Evolutionary conservation across 345 rosid genomes (phyloP).

Genomic region (Stellera chamaejasme): DNA sequence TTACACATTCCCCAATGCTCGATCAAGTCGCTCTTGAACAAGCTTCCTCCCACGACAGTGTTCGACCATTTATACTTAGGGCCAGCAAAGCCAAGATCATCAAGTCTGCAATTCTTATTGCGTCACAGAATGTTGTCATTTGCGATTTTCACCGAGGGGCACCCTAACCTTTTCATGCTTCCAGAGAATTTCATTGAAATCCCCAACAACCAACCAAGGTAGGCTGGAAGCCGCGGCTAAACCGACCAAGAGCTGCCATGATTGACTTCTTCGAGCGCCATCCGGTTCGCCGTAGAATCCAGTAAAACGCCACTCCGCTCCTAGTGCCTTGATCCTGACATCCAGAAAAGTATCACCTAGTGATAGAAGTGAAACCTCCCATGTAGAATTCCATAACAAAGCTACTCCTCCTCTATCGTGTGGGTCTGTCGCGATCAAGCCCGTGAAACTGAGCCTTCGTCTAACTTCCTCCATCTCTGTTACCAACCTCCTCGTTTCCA

Average conservation of each 20-base stretch:
- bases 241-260: neutral
- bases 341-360: too few species aligned
- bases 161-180: neutral
- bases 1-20: too few species aligned
- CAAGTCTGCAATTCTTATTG: neutral
- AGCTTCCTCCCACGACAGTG: neutral
- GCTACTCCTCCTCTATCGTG: too few species aligned
- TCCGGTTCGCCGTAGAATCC: neutral
- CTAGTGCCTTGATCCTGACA: too few species aligned
- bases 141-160: neutral
- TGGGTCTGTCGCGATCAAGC: too few species aligned
- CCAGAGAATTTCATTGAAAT: neutral
- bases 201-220: too few species aligned
- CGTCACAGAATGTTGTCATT: neutral
- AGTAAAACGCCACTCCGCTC: neutral
- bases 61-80: neutral
- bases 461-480: too few species aligned
- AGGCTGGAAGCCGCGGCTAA: neutral
- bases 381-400: too few species aligned
- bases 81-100: neutral
- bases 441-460: too few species aligned
- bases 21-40: neutral
- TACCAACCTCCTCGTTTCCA: too few species aligned
- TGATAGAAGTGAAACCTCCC: too few species aligned
- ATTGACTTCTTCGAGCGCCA: neutral